Conservation (phyloP, 768 basidiomycete species). For the Galerina marginata region DNA sequence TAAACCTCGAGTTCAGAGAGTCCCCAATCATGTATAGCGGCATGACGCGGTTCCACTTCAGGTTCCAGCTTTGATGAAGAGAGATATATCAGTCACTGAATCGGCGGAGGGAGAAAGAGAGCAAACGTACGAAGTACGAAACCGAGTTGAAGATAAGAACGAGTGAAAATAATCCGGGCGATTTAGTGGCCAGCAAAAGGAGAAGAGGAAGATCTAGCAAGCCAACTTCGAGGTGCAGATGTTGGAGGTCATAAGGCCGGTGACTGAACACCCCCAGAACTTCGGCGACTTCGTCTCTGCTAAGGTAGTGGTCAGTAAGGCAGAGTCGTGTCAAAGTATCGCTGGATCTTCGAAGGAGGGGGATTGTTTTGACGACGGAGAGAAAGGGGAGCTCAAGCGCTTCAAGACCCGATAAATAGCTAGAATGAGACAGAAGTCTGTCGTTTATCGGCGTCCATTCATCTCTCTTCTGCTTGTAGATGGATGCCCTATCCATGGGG, state of each 20-base stretch:
- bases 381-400: constrained; percentile 30
- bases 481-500: not conserved
- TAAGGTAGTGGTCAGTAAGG: constrained; percentile 29
- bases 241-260: constrained; percentile 23
- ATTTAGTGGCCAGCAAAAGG: constrained; percentile 22
- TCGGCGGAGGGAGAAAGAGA: not conserved
- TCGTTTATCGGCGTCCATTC: constrained; percentile 19
- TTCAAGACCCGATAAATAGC: constrained; percentile 20
- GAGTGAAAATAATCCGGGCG: constrained; percentile 29
- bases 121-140: not conserved
- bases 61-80: not conserved
- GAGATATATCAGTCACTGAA: not conserved
- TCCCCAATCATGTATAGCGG: constrained; percentile 10
- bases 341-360: constrained; percentile 28
- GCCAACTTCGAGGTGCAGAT: constrained; percentile 29
- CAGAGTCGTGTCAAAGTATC: constrained; percentile 31
- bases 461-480: not conserved
- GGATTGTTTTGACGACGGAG: constrained; percentile 22
- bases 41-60: not conserved
- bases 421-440: constrained; percentile 9
- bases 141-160: constrained; percentile 22
- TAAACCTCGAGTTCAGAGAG: constrained; percentile 12
- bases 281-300: constrained; percentile 26
- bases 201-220: constrained; percentile 23
- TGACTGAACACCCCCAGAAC: constrained; percentile 28